Base-by-base conservation (phyloP, 345 rosid genomes). In the Lepidium didymum region DNA sequence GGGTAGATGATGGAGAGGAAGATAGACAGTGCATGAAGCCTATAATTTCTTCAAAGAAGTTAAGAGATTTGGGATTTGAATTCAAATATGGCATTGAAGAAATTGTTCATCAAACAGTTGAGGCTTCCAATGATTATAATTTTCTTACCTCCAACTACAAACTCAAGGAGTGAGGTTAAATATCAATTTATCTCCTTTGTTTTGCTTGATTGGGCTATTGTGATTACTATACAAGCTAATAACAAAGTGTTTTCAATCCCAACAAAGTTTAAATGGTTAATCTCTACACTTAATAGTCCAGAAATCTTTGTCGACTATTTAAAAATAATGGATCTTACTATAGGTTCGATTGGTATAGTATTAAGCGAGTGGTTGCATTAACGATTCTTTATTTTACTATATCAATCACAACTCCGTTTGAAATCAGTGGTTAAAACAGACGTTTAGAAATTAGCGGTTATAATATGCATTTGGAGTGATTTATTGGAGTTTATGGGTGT, bases 1-100 rank as follows among this genome's bases (percentile, higher is more conserved):
- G 90, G 78, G 51, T 56, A 46, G 62, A 58, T 55, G 79, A 74
- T 18, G 78, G 68, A 11, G 76, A 49, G 33, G 65, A 70, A 49
- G 69, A 64, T 31, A 55, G 45, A 44, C 31, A 70, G 25, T 13
- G 61, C 44, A 29, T 71, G 42, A 86, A 81, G 50, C 77, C 84
- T 51, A 78, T 68, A 64, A 88, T 93, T 64, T 93, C 96, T 49
- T 88, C 97, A 10, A 81, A 78, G 82, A 88, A 83, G 80, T 60
- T 87, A 27, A 78, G 69, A 73, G 88, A 80, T 16, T 45, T 87
- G 75, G 94, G 97, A 10, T 88, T 93, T 70, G 62, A 43, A 52
- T 86, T 69, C 68, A 79, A 83, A 82, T 81, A 84, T 64, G 78
- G 78, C 41, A 59, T 83, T 46, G 81, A 85, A 35, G 89, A 82